A percentile compares a stretch with the other conserved stretches of the same genome.
phyloP scores from a whole-genome alignment of 331 rosid species.

The Spiraea crenata region DNA sequence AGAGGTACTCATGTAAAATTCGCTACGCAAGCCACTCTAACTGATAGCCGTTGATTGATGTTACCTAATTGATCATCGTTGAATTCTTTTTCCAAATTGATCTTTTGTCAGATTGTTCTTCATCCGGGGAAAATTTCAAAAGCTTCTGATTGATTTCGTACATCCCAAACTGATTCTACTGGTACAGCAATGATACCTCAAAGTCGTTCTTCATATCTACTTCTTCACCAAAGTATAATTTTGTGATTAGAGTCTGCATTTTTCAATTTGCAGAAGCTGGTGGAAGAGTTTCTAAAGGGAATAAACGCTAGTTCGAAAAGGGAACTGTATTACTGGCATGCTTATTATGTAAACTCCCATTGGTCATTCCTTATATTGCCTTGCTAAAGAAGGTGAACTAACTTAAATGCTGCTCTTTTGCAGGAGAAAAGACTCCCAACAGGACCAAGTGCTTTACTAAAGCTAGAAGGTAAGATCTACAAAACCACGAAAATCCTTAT shows the following conservation, averaged over 20 bases:
- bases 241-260: conserved; percentile 9
- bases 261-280: conserved; percentile 65
- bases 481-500: not conserved
- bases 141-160: conserved; percentile 78
- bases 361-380: not conserved
- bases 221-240: conserved; percentile 14
- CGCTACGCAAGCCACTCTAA: too few species aligned
- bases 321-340: conserved; percentile 87
- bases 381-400: conserved; percentile 10
- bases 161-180: conserved; percentile 75
- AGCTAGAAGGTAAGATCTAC: conserved; percentile 63
- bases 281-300: conserved; percentile 68
- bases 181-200: conserved; percentile 38
- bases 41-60: not conserved
- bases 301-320: conserved; percentile 48
- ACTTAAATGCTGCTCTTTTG: conserved; percentile 13
- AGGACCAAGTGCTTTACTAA: conserved; percentile 75
- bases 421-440: conserved; percentile 79
- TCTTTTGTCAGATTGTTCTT: conserved; percentile 48
- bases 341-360: conserved; percentile 68
- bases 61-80: not conserved
- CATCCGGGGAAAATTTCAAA: conserved; percentile 65
- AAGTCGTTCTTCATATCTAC: not conserved
- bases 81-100: not conserved
- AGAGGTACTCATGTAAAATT: conserved; percentile 41